Conservation (phyloP, 2,329 filamentous ascomycete species). For the Trichoderma endophyticum region DNA sequence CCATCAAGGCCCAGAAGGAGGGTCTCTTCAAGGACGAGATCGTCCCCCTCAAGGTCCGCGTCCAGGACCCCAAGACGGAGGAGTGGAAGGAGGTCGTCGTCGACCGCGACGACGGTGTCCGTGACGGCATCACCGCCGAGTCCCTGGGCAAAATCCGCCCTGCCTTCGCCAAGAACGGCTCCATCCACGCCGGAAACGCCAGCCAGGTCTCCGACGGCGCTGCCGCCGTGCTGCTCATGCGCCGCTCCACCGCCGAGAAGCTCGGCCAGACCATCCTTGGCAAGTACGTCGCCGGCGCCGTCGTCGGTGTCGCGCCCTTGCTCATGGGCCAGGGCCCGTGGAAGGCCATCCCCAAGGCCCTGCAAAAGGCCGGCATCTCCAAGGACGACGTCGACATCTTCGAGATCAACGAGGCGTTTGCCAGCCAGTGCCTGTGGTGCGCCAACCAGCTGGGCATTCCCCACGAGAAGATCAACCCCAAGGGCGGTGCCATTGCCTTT, state of each 20-base stretch:
- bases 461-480: conserved; percentile 88
- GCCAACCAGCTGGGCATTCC: conserved; percentile 82
- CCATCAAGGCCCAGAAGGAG: conserved; percentile 74
- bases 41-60: conserved; percentile 78
- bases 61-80: conserved; percentile 84
- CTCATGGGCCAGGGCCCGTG: conserved; percentile 96
- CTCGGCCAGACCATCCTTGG: conserved; percentile 87
- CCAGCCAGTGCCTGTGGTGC: conserved; percentile 91
- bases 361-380: conserved; percentile 79
- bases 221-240: conserved; percentile 93
- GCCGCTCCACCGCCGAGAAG: conserved; percentile 81
- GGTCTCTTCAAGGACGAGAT: conserved; percentile 96
- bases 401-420: conserved; percentile 99
- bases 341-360: conserved; percentile 90
- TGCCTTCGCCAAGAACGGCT: conserved; percentile 86
- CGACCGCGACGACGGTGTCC: conserved; percentile 80
- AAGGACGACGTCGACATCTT: conserved; percentile 94
- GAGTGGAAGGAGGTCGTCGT: conserved; percentile 83
- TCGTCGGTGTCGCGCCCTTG: conserved; percentile 86
- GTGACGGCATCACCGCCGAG: conserved; percentile 80
- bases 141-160: conserved; percentile 86
- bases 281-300: conserved; percentile 82
- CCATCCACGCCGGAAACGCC: conserved; percentile 94
- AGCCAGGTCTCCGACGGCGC: conserved; percentile 95
- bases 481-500: conserved; percentile 94